These are phyloP conservation scores for Cryptococcus sp. DNA, from an alignment of 1,284 basidiomycete genomes.

Conservation along the genomic window DNA sequence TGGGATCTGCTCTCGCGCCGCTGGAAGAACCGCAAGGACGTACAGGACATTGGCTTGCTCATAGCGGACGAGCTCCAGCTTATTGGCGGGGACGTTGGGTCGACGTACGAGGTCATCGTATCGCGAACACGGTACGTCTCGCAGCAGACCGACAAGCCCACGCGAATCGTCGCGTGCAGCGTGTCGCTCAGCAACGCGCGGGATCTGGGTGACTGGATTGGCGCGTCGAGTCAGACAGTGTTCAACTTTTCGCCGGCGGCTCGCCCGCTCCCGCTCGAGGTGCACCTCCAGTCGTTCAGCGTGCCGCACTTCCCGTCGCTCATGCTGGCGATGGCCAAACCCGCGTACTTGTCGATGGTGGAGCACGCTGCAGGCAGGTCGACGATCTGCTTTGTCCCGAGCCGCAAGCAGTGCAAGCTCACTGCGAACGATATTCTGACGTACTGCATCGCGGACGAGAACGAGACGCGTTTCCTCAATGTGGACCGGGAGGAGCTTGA, in stretches of 20 bases:
- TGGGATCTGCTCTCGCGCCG: slow-evolving; percentile 96
- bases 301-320: slow-evolving; percentile 96
- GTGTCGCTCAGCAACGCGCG: slow-evolving; percentile 95
- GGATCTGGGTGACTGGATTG: slow-evolving; percentile 98
- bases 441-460: slow-evolving; percentile 84
- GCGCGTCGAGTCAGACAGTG: slow-evolving; percentile 83
- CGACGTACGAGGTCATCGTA: slow-evolving; percentile 92
- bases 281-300: slow-evolving; percentile 91
- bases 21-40: slow-evolving; percentile 93
- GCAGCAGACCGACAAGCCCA: slow-evolving; percentile 87
- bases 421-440: slow-evolving; percentile 88
- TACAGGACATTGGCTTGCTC: slow-evolving; percentile 85
- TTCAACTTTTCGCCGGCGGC: slow-evolving; percentile 98
- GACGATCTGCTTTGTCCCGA: slow-evolving; percentile 89
- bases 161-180: slow-evolving; percentile 87
- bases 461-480: slow-evolving; percentile 83
- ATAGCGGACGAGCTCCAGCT: slow-evolving; percentile 96
- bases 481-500: slow-evolving; percentile 78
- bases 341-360: slow-evolving; percentile 87
- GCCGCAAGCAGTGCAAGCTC: slow-evolving; percentile 85
- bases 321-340: slow-evolving; percentile 99
- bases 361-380: slow-evolving; percentile 85
- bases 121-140: slow-evolving; percentile 93
- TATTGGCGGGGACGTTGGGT: slow-evolving; percentile 86
- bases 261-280: slow-evolving; percentile 92